These are phyloP conservation scores for Prototheca wickerhamii DNA, from an alignment of 163 green algal genomes.

Conservation along the genomic window DNA sequence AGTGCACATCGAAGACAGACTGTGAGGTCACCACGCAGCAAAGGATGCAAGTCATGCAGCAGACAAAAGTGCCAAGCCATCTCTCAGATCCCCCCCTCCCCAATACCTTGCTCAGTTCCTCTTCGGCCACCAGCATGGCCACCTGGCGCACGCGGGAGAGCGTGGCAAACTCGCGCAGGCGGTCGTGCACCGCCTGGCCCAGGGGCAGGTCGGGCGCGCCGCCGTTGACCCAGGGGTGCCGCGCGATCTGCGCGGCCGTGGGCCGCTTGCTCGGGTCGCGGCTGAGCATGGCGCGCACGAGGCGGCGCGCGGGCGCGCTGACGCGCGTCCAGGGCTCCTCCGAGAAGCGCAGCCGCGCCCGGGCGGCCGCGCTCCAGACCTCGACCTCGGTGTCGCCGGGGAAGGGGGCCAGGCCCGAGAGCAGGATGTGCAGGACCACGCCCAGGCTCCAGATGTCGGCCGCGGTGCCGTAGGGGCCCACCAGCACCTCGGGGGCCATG, in stretches of 20 bases:
- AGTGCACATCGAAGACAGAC: no score
- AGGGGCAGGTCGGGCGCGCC: constrained; percentile 34
- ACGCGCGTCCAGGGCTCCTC: constrained; percentile 56
- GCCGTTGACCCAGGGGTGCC: constrained; percentile 58
- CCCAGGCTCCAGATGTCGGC: constrained; percentile 88
- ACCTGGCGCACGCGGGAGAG: constrained; percentile 83
- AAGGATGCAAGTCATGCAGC: no score
- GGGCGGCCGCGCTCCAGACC: constrained; percentile 44
- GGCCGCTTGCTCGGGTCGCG: constrained; percentile 52
- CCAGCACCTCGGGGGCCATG: constrained; percentile 42
- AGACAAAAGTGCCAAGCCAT: no score
- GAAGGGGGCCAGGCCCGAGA: constrained; percentile 65
- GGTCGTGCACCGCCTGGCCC: constrained; percentile 63
- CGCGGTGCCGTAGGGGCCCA: constrained; percentile 43
- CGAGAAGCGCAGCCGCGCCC: constrained; percentile 66
- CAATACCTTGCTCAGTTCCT: constrained; percentile 10
- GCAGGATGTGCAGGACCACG: constrained; percentile 84
- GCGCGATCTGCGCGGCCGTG: constrained; percentile 53
- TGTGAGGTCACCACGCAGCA: no score
- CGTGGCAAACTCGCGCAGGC: constrained; percentile 83
- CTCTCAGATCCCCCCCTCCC: background rate
- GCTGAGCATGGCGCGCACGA: constrained; percentile 58
- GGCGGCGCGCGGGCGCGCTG: constrained; percentile 15
- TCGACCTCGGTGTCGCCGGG: constrained; percentile 54
- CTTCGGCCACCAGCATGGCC: constrained; percentile 17